A percentile compares a stretch with the other conserved stretches of the same genome.
phyloP scores from a whole-genome alignment of 1,139 yeast species.

The Geotrichum siamense region DNA sequence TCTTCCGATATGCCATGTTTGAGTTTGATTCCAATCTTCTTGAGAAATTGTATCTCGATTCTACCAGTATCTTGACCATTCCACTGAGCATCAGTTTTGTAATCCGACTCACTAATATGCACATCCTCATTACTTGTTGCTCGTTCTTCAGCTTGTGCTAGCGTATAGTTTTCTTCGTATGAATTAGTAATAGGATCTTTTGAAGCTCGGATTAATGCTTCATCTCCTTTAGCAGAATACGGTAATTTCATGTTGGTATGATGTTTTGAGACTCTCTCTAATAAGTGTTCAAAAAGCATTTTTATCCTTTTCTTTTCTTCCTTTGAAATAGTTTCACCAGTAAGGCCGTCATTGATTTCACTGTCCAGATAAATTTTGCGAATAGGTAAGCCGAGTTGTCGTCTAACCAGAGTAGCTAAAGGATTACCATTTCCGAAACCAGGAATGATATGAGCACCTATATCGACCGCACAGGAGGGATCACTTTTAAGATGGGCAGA shows the following conservation, averaged over 20 bases:
- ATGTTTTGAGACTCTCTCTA: slow-evolving; percentile 35
- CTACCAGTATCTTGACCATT: slow-evolving; percentile 28
- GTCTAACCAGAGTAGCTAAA: slow-evolving; percentile 35
- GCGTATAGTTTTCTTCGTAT: slow-evolving; percentile 29
- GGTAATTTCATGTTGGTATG: slow-evolving; percentile 33
- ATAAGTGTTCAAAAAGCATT: slow-evolving; percentile 34
- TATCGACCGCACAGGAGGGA: slow-evolving; percentile 31
- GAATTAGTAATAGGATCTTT: slow-evolving; percentile 35
- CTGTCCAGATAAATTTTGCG: slow-evolving; percentile 29
- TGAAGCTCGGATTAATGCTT: slow-evolving; percentile 33
- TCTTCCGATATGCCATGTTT: slow-evolving; percentile 22
- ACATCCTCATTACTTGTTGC: slow-evolving; percentile 21
- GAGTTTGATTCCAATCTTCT: slow-evolving; percentile 29
- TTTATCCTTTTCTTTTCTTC: slow-evolving; percentile 33
- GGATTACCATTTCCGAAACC: slow-evolving; percentile 42
- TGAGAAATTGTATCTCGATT: slow-evolving; percentile 28
- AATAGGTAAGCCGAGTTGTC: slow-evolving; percentile 39
- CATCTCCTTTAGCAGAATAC: slow-evolving; percentile 36
- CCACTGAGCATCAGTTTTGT: slow-evolving; percentile 15
- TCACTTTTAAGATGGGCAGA: slow-evolving; percentile 34
- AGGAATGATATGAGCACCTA: slow-evolving; percentile 39
- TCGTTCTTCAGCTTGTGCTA: slow-evolving; percentile 34
- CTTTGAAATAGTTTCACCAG: slow-evolving; percentile 30
- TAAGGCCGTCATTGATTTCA: slow-evolving; percentile 32
- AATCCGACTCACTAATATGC: slow-evolving; percentile 16